These are phyloP conservation scores for Chrysoporthe cubensis DNA, from an alignment of 2,329 filamentous ascomycete species.

Conservation along the genomic window DNA sequence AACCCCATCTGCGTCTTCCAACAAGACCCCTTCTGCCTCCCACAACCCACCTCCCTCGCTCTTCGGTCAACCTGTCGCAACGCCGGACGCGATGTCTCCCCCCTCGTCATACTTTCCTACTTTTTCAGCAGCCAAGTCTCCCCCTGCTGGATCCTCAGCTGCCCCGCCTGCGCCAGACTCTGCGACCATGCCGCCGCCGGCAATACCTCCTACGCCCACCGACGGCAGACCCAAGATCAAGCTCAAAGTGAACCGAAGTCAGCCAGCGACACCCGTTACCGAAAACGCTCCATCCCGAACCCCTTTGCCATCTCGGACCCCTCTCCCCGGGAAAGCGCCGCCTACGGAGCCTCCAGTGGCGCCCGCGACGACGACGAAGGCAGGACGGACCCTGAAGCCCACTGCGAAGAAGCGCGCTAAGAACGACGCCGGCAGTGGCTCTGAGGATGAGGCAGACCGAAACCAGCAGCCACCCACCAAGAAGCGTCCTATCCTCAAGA, in stretches of 20 bases:
- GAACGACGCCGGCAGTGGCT: constrained; percentile 57
- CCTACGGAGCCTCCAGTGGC: constrained; percentile 33
- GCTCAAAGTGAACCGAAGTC: constrained; percentile 32
- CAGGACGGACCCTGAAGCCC: constrained; percentile 62
- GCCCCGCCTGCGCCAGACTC: constrained; percentile 6
- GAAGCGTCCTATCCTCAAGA: constrained; percentile 33
- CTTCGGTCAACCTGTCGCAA: constrained; percentile 20
- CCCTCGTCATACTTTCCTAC: constrained; percentile 5
- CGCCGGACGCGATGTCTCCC: constrained; percentile 25
- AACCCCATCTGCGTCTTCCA: constrained; percentile 25
- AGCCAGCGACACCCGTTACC: constrained; percentile 36
- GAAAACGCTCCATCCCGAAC: constrained; percentile 26
- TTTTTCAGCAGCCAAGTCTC: constrained; percentile 9
- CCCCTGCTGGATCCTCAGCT: not conserved
- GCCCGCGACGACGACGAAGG: constrained; percentile 51
- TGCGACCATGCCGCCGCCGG: constrained; percentile 26
- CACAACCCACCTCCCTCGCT: constrained; percentile 4
- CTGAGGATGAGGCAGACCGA: constrained; percentile 35
- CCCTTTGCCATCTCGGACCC: constrained; percentile 32
- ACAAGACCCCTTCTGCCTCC: constrained; percentile 13
- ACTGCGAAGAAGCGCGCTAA: constrained; percentile 66
- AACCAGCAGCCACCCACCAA: constrained; percentile 34
- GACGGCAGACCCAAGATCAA: constrained; percentile 34
- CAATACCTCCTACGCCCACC: constrained; percentile 28
- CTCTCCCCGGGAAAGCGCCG: constrained; percentile 38